phyloP scores from a whole-genome alignment of 495 filamentous ascomycete species.

The Hyphodiscus hymeniophilus region DNA sequence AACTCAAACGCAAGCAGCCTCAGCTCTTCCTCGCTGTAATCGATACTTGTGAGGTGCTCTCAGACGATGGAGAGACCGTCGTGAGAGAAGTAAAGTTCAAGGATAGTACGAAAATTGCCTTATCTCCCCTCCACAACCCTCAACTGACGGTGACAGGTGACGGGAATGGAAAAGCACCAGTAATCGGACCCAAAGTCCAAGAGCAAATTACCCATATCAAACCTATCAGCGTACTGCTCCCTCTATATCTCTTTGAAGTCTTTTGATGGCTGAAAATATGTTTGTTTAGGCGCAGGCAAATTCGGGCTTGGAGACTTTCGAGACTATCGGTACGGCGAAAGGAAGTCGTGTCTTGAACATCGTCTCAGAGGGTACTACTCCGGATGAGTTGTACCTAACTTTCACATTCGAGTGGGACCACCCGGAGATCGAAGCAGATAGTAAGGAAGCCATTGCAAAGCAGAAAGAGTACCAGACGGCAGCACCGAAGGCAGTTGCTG shows the following conservation, averaged over 20 bases:
- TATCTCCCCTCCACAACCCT: neutral
- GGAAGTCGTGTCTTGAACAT: constrained; percentile 31
- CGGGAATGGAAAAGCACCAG: constrained; percentile 11
- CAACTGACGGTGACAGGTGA: constrained; percentile 6
- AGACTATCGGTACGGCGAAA: neutral
- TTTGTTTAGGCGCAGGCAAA: neutral
- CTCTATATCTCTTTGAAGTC: too few relatives aligned
- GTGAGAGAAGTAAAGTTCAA: constrained; percentile 22
- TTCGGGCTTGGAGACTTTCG: constrained; percentile 2
- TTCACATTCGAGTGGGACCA: constrained; percentile 47
- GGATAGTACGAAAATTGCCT: constrained; percentile 29
- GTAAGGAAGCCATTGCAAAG: constrained; percentile 25
- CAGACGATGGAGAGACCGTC: constrained; percentile 17
- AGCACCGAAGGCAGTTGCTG: constrained; percentile 29
- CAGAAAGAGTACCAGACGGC: constrained; percentile 18
- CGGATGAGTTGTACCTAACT: constrained; percentile 40
- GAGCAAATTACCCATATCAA: constrained; percentile 12
- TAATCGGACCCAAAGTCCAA: constrained; percentile 9
- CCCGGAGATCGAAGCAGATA: constrained; percentile 23
- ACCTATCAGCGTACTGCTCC: constrained; percentile 6
- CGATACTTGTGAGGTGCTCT: constrained; percentile 28
- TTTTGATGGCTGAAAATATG: neutral
- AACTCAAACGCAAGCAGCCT: constrained; percentile 34
- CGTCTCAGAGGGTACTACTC: constrained; percentile 34
- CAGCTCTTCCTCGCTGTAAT: constrained; percentile 45